These are phyloP conservation scores for Mycena rosella DNA, from an alignment of 768 basidiomycete genomes.

Conservation along the genomic window DNA sequence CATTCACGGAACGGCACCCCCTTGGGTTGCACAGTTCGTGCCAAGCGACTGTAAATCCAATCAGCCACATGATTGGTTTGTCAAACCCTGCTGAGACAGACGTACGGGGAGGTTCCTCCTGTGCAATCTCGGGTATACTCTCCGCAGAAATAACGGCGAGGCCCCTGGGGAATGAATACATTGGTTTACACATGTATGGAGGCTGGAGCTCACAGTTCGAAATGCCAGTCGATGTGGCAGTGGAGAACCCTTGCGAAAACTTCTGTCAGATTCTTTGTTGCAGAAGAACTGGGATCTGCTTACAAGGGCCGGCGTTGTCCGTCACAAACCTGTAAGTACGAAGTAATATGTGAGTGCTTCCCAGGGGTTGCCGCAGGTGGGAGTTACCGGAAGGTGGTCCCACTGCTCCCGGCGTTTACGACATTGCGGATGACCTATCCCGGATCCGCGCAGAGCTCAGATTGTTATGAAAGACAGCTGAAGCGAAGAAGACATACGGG, in stretches of 20 bases:
- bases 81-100: too few species aligned
- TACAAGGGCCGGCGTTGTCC: conserved; percentile 50
- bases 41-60: conserved; percentile 1
- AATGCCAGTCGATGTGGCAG: conserved; percentile 55
- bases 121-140: neutral
- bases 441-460: too few species aligned
- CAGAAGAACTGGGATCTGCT: neutral
- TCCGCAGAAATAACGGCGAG: neutral
- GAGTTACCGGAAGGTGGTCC: conserved; percentile 48
- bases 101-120: neutral
- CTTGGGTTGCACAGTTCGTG: conserved; percentile 12
- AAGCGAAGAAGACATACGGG: conserved; percentile 47
- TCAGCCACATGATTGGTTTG: neutral
- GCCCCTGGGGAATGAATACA: neutral
- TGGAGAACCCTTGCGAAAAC: conserved; percentile 42
- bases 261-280: neutral
- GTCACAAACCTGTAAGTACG: conserved; percentile 45
- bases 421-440: conserved; percentile 58
- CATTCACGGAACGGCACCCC: too few species aligned
- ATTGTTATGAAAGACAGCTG: too few species aligned
- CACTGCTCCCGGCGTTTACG: conserved; percentile 48
- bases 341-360: too few species aligned
- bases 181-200: neutral
- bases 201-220: conserved; percentile 46
- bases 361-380: too few species aligned